phyloP scores from a whole-genome alignment of 257 asterid genomes.

The Plectranthus barbatus region DNA sequence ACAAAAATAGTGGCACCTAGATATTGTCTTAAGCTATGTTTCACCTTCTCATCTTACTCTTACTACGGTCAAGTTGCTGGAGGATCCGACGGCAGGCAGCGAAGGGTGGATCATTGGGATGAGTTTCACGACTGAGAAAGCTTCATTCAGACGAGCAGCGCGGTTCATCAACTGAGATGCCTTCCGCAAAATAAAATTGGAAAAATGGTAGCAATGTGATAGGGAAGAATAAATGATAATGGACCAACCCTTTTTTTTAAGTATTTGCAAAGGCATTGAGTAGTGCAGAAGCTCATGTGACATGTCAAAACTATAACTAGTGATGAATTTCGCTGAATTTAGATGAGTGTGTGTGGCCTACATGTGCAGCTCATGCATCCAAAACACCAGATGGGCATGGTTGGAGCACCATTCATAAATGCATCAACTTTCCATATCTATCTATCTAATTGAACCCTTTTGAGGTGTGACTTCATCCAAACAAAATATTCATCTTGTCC shows the following conservation, averaged over 20 bases:
- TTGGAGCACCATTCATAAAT: constrained; percentile 14
- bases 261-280: too few species aligned
- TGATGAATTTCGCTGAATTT: neutral
- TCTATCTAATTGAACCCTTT: neutral
- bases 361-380: constrained; percentile 9
- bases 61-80: constrained; percentile 59
- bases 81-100: constrained; percentile 50
- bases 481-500: constrained; percentile 10
- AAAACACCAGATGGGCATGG: neutral
- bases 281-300: too few species aligned
- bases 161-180: constrained; percentile 84
- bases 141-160: constrained; percentile 89
- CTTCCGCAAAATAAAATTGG: constrained; percentile 45
- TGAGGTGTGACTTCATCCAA: constrained; percentile 10
- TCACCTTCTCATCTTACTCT: constrained; percentile 42
- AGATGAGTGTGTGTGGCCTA: neutral
- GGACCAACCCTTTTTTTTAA: too few species aligned
- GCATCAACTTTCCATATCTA: too few species aligned
- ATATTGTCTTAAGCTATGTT: constrained; percentile 18
- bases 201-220: neutral
- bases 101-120: constrained; percentile 77
- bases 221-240: too few species aligned
- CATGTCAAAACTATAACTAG: too few species aligned
- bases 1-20: constrained; percentile 12
- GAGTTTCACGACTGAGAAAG: constrained; percentile 82